Evolutionary conservation across 106 monocot genomes (phyloP).

Genomic region (Platanthera guangdongensis): DNA sequence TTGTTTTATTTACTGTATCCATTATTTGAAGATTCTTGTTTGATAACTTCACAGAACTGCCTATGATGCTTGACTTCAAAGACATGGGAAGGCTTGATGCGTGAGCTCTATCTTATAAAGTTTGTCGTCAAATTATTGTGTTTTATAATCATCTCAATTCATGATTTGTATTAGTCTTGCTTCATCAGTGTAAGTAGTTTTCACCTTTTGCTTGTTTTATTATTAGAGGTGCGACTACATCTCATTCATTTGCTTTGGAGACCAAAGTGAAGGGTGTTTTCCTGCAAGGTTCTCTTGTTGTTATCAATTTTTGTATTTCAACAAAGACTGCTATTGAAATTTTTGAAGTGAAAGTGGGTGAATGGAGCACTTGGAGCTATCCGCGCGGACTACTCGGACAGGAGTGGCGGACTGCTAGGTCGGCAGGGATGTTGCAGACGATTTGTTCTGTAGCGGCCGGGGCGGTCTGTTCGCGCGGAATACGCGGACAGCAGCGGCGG

Average conservation of each 20-base stretch:
- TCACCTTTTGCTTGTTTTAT: neutral
- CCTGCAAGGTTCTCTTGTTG: constrained; percentile 56
- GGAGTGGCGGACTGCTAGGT: no score
- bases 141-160: no score
- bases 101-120: constrained; percentile 40
- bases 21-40: neutral
- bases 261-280: constrained; percentile 71
- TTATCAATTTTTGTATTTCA: constrained; percentile 84
- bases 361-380: no score
- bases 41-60: constrained; percentile 57
- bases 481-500: no score
- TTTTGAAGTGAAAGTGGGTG: no score
- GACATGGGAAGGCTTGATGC: constrained; percentile 88
- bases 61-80: constrained; percentile 75
- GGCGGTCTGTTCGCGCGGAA: no score
- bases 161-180: neutral
- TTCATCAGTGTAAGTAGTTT: neutral
- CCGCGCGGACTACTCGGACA: no score
- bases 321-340: constrained; percentile 67
- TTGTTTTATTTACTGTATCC: no score
- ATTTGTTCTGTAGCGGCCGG: no score
- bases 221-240: constrained; percentile 60
- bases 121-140: no score
- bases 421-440: no score
- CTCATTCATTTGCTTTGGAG: constrained; percentile 79